Evolutionary conservation across 345 rosid genomes (phyloP).

Genomic region (Triadica sebifera): DNA sequence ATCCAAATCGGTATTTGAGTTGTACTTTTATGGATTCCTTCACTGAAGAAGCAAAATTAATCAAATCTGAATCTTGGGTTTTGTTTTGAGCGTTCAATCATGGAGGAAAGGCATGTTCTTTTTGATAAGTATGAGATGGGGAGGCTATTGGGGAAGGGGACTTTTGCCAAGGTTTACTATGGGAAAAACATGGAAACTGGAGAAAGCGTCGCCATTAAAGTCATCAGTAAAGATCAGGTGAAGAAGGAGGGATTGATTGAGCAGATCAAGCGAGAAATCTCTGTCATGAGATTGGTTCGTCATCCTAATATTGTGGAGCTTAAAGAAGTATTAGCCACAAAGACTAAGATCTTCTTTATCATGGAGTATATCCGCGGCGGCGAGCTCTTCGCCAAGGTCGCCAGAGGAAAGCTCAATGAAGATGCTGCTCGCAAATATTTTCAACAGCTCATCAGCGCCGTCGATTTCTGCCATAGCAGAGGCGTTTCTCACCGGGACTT

Average conservation of each 20-base stretch:
- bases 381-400: constrained; percentile 35
- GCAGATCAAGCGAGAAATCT: constrained; percentile 32
- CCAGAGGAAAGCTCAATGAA: constrained; percentile 25
- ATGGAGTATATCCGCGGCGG: constrained; percentile 33
- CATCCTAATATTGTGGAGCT: constrained; percentile 29
- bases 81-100: background rate
- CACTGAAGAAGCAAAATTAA: background rate
- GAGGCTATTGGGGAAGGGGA: constrained; percentile 25
- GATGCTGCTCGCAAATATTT: constrained; percentile 28
- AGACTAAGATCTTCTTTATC: constrained; percentile 27
- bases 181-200: constrained; percentile 21
- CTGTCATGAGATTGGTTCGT: constrained; percentile 27
- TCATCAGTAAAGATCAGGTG: constrained; percentile 29
- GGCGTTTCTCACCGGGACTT: constrained; percentile 31
- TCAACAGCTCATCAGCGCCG: constrained; percentile 29
- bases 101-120: constrained; percentile 25
- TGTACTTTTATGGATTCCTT: constrained; percentile 46
- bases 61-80: background rate
- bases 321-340: constrained; percentile 31
- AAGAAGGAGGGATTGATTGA: constrained; percentile 32
- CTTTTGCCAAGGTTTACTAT: constrained; percentile 31
- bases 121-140: constrained; percentile 33
- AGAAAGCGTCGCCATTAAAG: constrained; percentile 32
- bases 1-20: constrained; percentile 28
- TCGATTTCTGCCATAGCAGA: constrained; percentile 34